These are phyloP conservation scores for Aschersonia sp. DNA, from an alignment of 2,329 filamentous ascomycete species.

Conservation along the genomic window DNA sequence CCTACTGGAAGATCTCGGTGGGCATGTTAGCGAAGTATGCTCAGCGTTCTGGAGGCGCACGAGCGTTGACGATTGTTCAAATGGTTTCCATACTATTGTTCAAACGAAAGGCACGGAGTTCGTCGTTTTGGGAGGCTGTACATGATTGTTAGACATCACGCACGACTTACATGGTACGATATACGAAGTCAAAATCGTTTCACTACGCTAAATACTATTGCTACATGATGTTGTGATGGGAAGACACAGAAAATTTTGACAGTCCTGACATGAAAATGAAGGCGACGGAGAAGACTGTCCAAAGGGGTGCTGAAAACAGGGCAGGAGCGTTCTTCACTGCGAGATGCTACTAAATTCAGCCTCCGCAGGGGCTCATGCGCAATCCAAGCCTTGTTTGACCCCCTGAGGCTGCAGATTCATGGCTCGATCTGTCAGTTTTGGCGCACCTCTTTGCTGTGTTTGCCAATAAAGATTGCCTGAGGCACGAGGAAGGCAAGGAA, in stretches of 20 bases:
- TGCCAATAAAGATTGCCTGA: constrained; percentile 31
- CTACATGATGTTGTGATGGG: background rate
- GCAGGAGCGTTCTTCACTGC: too few relatives aligned
- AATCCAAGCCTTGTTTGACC: background rate
- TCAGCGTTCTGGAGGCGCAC: too few relatives aligned
- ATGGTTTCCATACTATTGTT: too few relatives aligned
- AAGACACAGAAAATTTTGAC: too few relatives aligned
- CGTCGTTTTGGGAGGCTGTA: constrained; percentile 7
- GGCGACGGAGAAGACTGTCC: too few relatives aligned
- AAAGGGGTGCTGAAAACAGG: too few relatives aligned
- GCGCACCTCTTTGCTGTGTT: constrained; percentile 3
- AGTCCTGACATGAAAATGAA: too few relatives aligned
- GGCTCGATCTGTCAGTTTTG: background rate
- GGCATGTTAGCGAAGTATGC: too few relatives aligned
- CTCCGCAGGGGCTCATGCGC: too few relatives aligned
- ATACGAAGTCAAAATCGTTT: constrained; percentile 6
- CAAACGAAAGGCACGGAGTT: constrained; percentile 3
- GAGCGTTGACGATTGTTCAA: background rate
- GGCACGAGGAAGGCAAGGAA: constrained; percentile 32
- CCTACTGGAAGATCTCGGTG: too few relatives aligned
- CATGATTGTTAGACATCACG: constrained; percentile 14
- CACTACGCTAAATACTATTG: background rate
- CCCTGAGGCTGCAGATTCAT: too few relatives aligned
- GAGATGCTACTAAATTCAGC: too few relatives aligned
- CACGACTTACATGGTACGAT: constrained; percentile 7